Evolutionary conservation across 257 asterid genomes (phyloP).

Genomic region (Euphrasia confusa): DNA sequence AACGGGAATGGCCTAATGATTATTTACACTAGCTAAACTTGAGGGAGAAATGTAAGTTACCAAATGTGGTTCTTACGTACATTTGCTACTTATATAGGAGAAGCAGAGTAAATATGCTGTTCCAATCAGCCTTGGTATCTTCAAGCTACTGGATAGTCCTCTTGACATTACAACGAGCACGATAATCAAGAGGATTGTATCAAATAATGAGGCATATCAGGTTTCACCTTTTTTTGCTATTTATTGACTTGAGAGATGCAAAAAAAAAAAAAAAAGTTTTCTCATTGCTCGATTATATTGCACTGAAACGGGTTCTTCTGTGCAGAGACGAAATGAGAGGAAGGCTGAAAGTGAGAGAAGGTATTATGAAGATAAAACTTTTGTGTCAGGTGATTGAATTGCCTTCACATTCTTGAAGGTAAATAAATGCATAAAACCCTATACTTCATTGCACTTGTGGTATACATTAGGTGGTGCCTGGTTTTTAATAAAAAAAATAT

Average conservation of each 20-base stretch:
- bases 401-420: constrained; percentile 30
- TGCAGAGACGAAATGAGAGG: constrained; percentile 86
- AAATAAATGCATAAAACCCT: constrained; percentile 27
- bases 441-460: not conserved
- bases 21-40: too few relatives aligned
- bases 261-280: constrained; percentile 20
- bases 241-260: constrained; percentile 6
- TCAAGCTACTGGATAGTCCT: constrained; percentile 74
- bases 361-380: constrained; percentile 75
- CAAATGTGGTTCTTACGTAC: constrained; percentile 7
- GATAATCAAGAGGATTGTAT: constrained; percentile 80
- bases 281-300: constrained; percentile 14
- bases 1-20: too few relatives aligned
- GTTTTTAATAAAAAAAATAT: constrained; percentile 8
- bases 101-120: constrained; percentile 66
- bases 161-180: constrained; percentile 91
- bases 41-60: not conserved
- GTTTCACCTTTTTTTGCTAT: constrained; percentile 30
- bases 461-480: not conserved
- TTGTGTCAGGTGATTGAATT: constrained; percentile 56
- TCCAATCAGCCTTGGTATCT: constrained; percentile 65
- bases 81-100: constrained; percentile 43
- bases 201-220: constrained; percentile 93
- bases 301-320: constrained; percentile 1
- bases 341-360: constrained; percentile 82